Evolutionary conservation across 345 rosid species (phyloP).

Genomic region (Eucalyptus curtisii): DNA sequence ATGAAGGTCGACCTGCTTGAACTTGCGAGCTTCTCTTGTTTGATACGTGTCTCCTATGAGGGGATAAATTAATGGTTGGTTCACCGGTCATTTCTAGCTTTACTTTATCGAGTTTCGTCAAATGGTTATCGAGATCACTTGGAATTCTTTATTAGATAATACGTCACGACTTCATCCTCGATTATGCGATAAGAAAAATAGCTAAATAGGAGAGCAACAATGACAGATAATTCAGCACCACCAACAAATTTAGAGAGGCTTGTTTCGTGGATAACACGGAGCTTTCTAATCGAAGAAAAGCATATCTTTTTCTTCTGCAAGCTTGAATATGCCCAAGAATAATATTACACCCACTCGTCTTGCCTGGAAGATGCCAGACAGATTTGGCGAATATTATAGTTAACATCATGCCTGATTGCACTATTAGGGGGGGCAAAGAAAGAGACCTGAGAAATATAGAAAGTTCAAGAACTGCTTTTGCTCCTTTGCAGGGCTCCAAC

Average conservation of each 20-base stretch:
- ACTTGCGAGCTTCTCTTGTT: background rate
- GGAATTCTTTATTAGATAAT: background rate
- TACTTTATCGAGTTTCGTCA: background rate
- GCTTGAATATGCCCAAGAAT: background rate
- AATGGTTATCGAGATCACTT: background rate
- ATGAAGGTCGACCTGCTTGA: background rate
- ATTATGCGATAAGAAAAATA: background rate
- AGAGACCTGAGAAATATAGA: background rate
- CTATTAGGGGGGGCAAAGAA: background rate
- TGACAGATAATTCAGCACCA: background rate
- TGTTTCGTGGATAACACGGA: background rate
- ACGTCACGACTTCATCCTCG: background rate
- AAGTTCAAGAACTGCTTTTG: background rate
- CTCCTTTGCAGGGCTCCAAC: conserved; percentile 11
- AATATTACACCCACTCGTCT: background rate
- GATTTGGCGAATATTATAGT: background rate
- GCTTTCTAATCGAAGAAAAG: background rate
- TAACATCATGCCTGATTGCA: background rate
- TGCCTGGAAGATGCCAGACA: background rate
- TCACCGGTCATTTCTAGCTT: background rate
- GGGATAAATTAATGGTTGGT: background rate
- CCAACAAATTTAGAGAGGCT: background rate
- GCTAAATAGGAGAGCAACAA: background rate
- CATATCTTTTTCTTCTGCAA: background rate
- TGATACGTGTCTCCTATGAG: background rate